These are phyloP conservation scores for Colletotrichum paranaense DNA, from an alignment of 2,329 filamentous ascomycete genomes.

Conservation along the genomic window DNA sequence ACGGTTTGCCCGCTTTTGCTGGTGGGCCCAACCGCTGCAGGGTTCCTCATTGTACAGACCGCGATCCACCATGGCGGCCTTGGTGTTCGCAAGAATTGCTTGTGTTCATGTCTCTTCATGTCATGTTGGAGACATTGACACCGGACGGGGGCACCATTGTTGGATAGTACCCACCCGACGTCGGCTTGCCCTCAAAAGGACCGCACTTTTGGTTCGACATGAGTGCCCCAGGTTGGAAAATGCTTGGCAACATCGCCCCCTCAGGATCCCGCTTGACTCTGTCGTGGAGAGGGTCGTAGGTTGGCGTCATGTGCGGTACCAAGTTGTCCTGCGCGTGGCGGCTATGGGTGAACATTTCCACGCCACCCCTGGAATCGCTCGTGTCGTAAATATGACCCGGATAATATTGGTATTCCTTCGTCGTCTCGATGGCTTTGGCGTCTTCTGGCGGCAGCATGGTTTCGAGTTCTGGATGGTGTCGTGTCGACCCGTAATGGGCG, in stretches of 20 bases:
- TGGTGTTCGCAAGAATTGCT: conserved; percentile 21
- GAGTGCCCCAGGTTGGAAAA: conserved; percentile 56
- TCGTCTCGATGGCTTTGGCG: conserved; percentile 58
- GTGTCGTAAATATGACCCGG: conserved; percentile 62
- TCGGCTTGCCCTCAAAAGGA: conserved; percentile 64
- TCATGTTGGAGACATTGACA: conserved; percentile 53
- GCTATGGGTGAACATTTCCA: conserved; percentile 62
- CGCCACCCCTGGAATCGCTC: conserved; percentile 47
- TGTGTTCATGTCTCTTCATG: not conserved
- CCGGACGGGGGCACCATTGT: conserved; percentile 59
- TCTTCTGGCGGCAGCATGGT: conserved; percentile 64
- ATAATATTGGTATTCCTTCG: conserved; percentile 68
- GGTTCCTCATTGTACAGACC: not conserved
- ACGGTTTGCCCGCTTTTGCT: not conserved
- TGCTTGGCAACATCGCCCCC: conserved; percentile 55
- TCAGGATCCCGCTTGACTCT: conserved; percentile 63
- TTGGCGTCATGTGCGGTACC: conserved; percentile 45
- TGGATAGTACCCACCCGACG: conserved; percentile 65
- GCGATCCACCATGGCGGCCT: not conserved
- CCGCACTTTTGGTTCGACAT: conserved; percentile 55
- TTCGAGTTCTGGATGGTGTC: conserved; percentile 64
- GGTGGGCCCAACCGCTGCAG: not conserved
- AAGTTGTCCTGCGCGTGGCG: conserved; percentile 47
- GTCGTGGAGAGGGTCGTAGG: conserved; percentile 43
- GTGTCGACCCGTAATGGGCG: conserved; percentile 53